Evolutionary conservation across 805 yeast species (phyloP), one percentile per base, ranked within the genome.

Genomic region (Isabelozyma heimii): DNA sequence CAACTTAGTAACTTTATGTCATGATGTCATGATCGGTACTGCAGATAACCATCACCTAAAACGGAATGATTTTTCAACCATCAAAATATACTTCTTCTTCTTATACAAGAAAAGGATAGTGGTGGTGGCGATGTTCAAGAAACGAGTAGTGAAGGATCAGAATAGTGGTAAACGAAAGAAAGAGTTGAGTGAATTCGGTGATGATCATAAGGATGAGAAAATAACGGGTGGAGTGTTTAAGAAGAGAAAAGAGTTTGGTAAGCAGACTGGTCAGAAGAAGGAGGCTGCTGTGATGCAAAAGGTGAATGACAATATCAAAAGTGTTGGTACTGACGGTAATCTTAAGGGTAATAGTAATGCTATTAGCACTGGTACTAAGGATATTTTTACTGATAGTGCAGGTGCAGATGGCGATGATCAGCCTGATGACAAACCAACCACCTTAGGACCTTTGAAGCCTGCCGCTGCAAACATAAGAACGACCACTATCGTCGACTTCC

Each of bases 401-500:
- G 17, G 40, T 13, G 17, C 15, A 13, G 17, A 20, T n/a, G 30
- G 13, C 9, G 47, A 15, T 14, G 33, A 24, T 37, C 35, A 20
- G 33, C 16, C 24, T 33, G 40, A 10, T 33, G 17, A n/a, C 26
- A 6, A 37, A 15, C 9, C 17, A 20, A 20, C 14, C 15, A 28
- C 12, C 9, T 38, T 33, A 9, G 58, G 52, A 13, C 54, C 52
- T 13, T 42, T 64, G 15, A 70, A 71, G 48, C 66, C 71, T 3
- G 55, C 56, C 13, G 70, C 77, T 0, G 59, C 55, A 9, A 70
- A 70, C 49, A 76, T 91, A 27, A 75, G 81, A 42, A 77, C 85
- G 10, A 87, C 91, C 0, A 84, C 89, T 0, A 72, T 84, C 1
- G 77, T 87, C 37, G 99, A 94, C 61, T 94, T 85, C 61, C 97